phyloP scores from a whole-genome alignment of 345 rosid species.

The Corchorus olitorius region DNA sequence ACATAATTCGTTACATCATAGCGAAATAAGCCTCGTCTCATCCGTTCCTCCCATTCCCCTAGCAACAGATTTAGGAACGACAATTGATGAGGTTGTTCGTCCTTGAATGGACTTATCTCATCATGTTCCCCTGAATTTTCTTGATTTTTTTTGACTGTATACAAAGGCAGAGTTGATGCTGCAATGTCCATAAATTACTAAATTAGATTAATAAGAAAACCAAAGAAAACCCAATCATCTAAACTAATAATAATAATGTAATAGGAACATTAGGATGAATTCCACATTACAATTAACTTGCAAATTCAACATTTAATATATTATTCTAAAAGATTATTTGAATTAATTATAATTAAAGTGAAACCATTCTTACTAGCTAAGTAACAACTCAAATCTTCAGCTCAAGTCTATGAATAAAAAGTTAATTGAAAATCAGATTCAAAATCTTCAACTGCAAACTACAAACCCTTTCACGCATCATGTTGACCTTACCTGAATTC shows the following conservation, averaged over 20 bases:
- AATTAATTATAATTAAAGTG: no score
- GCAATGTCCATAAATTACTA: not conserved
- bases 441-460: not conserved
- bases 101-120: constrained; percentile 11
- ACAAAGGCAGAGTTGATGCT: constrained; percentile 48
- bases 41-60: constrained; percentile 54
- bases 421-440: not conserved
- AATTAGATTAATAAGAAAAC: not conserved
- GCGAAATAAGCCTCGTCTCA: constrained; percentile 49
- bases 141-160: constrained; percentile 34
- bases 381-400: not conserved
- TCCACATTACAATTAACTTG: not conserved
- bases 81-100: not conserved
- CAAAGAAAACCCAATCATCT: no score
- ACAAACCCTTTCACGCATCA: no score
- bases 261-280: constrained; percentile 18
- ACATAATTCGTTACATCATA: constrained; percentile 53
- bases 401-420: not conserved
- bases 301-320: no score
- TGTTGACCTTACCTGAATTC: no score
- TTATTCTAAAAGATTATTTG: no score
- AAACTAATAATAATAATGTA: constrained; percentile 15
- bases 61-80: constrained; percentile 26
- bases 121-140: constrained; percentile 15
- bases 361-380: no score